Percentiles rank a stretch among this genome's conserved stretches.
phyloP scores from a whole-genome alignment of 2,329 filamentous ascomycete species.

The Dryadomyces sulphureus region DNA sequence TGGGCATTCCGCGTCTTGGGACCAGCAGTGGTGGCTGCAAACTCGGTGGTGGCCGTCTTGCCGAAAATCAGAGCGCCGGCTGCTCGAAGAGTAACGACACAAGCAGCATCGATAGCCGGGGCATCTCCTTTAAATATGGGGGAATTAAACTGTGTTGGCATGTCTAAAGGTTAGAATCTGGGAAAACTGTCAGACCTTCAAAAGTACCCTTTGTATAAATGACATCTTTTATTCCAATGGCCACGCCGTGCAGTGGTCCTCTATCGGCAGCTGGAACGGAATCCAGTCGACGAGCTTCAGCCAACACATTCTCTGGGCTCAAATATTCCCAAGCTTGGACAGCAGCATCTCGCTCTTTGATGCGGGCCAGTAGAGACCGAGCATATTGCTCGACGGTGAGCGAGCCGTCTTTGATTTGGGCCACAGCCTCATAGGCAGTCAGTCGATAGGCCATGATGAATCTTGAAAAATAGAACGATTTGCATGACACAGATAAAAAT shows the following conservation, averaged over 20 bases:
- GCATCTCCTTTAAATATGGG: conserved; percentile 31
- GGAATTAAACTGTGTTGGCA: conserved; percentile 43
- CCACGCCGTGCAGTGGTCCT: conserved; percentile 41
- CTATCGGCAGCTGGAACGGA: conserved; percentile 28
- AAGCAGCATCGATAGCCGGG: conserved; percentile 34
- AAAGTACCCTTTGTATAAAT: conserved; percentile 35
- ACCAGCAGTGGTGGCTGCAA: conserved; percentile 40
- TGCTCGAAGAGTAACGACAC: conserved; percentile 33
- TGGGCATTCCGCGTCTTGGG: conserved; percentile 44
- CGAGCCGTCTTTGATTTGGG: background rate
- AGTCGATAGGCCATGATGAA: background rate
- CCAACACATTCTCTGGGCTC: conserved; percentile 28
- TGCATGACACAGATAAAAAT: too few species aligned
- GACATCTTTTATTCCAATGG: conserved; percentile 46
- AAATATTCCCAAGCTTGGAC: conserved; percentile 37
- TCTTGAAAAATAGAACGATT: too few species aligned
- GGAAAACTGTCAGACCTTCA: background rate
- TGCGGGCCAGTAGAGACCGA: conserved; percentile 28
- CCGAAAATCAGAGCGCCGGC: conserved; percentile 42
- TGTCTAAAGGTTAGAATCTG: conserved; percentile 20
- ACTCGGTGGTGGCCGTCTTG: conserved; percentile 49
- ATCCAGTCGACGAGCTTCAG: conserved; percentile 35
- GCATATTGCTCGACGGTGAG: conserved; percentile 35
- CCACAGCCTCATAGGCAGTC: background rate
- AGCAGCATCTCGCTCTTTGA: conserved; percentile 25